Conservation (phyloP, 1,284 basidiomycete species). For the Naganishia liquefaciens region DNA sequence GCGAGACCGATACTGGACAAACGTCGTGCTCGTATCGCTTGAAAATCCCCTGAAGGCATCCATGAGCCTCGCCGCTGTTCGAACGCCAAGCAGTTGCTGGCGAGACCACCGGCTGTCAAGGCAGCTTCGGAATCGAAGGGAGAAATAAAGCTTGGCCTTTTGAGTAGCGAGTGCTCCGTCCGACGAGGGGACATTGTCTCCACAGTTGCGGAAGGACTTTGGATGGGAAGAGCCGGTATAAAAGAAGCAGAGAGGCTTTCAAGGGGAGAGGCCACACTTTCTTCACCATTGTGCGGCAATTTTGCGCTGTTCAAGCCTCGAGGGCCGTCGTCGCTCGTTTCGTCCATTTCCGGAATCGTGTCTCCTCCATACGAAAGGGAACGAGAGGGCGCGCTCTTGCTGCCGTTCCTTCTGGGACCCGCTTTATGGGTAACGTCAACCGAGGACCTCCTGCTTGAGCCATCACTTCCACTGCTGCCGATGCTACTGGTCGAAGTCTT, state of each 20-base stretch:
- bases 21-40: constrained; percentile 37
- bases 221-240: neutral
- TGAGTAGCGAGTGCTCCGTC: constrained; percentile 28
- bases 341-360: constrained; percentile 19
- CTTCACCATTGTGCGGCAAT: neutral
- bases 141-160: constrained; percentile 36
- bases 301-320: neutral
- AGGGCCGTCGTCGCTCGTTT: neutral
- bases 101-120: constrained; percentile 31
- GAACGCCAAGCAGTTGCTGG: constrained; percentile 28
- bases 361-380: constrained; percentile 17
- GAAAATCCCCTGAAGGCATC: constrained; percentile 37
- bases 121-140: constrained; percentile 31
- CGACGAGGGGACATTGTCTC: constrained; percentile 22
- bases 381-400: constrained; percentile 3
- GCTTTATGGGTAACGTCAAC: constrained; percentile 5
- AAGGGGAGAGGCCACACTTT: neutral
- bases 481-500: constrained; percentile 17
- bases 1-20: constrained; percentile 41
- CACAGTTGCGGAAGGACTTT: neutral
- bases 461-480: constrained; percentile 20
- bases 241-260: neutral
- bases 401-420: constrained; percentile 1
- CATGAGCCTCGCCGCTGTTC: constrained; percentile 40
- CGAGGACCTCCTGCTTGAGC: constrained; percentile 9